Evolutionary conservation across 805 yeast genomes (phyloP), one percentile per base, ranked within the genome.

Genomic region (Yamadazyma paraphyllophila): DNA sequence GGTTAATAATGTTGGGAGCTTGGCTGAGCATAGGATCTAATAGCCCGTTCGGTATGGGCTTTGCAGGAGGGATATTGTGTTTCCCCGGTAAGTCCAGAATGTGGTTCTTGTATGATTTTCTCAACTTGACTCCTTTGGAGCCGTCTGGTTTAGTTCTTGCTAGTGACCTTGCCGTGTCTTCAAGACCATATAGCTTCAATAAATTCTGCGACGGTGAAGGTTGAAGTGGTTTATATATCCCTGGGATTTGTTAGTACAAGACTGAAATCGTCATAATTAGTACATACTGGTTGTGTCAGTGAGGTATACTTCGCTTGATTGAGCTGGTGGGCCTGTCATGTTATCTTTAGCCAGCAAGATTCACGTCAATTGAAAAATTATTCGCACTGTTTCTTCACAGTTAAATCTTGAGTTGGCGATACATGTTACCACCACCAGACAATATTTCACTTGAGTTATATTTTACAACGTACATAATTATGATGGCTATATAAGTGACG

Each of bases 41-140:
- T 24, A 71, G 49, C 17, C 62, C 66, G 14, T 59, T 62, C 7
- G 69, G 68, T 15, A 71, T 48, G 2, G 71, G 70, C 43, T 63
- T 67, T 15, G 53, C 44, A 0, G 62, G 74, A n/a, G 88, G 86
- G 34, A 85, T 81, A 31, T 72, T 73, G 53, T 82, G 88, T 58
- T 83, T 84, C 2, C 91, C 97, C 0, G 96, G 87, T 25, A 94
- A 69, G 54, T 91, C 97, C 32, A 78, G 74, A 11, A 94, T 85
- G 61, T 92, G 98, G 52, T 91, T 90, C 63, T 94, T 94, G 67
- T 94, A 94, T 0, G 97, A 89, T 66, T 94, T 94, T 56, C 99
- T 77, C 45, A 94, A 76, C 66, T 94, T 94, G 32, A 90, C 90
- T 44, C 96, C 97, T 55, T 88, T 90, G 0, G 94, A 78, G 0